Evolutionary conservation across 2,329 filamentous ascomycete genomes (phyloP).

Genomic region (Pseudopyricularia javanii): DNA sequence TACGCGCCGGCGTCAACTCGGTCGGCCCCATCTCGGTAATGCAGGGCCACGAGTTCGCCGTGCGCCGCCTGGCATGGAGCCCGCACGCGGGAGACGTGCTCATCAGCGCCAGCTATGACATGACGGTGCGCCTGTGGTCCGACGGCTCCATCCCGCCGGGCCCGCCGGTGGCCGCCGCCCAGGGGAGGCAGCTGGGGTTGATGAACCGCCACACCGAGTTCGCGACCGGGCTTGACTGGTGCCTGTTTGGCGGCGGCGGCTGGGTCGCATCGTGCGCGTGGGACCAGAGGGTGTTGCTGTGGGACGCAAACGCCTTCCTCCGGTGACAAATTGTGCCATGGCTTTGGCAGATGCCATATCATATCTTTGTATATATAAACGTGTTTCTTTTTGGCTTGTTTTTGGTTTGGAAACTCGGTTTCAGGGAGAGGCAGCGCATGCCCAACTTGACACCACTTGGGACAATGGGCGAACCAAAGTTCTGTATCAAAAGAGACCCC

Average conservation of each 20-base stretch:
- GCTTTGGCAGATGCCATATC: background rate
- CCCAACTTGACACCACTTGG: too few species aligned
- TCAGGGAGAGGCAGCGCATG: too few species aligned
- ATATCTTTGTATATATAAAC: background rate
- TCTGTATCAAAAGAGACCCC: too few species aligned
- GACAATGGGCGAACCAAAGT: too few species aligned
- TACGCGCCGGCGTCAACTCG: constrained; percentile 40
- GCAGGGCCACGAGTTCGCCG: constrained; percentile 81
- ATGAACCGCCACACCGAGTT: constrained; percentile 97
- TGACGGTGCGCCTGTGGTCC: constrained; percentile 91
- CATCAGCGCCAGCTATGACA: constrained; percentile 88
- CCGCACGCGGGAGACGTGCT: constrained; percentile 85
- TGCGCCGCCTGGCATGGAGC: constrained; percentile 78
- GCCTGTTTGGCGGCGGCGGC: constrained; percentile 84
- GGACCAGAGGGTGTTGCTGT: constrained; percentile 84
- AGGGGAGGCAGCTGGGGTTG: constrained; percentile 53
- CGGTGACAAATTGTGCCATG: constrained; percentile 6
- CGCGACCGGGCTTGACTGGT: constrained; percentile 94
- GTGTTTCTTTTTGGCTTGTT: background rate
- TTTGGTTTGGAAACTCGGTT: background rate
- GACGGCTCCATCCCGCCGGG: constrained; percentile 41
- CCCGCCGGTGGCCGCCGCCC: background rate
- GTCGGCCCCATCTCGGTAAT: constrained; percentile 60
- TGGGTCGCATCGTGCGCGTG: constrained; percentile 93
- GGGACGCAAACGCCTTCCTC: constrained; percentile 61